phyloP scores from a whole-genome alignment of 148 eudicot species.

The Persicaria maculosa region DNA sequence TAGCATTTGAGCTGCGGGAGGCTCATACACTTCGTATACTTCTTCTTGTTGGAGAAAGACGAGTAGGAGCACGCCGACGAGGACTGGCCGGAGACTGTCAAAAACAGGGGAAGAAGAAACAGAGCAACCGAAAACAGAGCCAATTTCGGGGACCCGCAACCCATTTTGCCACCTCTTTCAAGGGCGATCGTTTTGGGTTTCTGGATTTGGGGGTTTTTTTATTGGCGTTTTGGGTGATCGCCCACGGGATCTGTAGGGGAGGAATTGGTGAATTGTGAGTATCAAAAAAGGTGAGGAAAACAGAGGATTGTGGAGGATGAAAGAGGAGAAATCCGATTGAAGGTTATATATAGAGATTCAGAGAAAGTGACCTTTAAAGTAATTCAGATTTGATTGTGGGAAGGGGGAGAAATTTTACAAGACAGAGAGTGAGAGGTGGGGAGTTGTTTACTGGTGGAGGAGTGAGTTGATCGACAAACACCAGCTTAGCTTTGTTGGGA shows the following conservation, averaged over 20 bases:
- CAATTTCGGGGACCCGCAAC: not conserved
- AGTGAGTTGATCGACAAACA: no score
- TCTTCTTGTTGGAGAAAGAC: slow-evolving; percentile 34
- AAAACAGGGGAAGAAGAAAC: slow-evolving; percentile 11
- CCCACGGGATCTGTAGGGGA: not conserved
- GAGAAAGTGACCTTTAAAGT: not conserved
- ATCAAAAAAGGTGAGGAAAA: not conserved
- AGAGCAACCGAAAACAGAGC: slow-evolving; percentile 14
- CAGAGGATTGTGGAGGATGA: not conserved
- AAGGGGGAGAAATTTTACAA: not conserved
- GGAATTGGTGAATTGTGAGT: not conserved
- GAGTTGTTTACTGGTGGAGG: not conserved
- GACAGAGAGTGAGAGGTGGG: not conserved
- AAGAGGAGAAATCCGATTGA: not conserved
- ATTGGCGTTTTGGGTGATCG: not conserved
- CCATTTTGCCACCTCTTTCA: not conserved
- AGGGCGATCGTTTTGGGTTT: not conserved
- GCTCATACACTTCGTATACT: slow-evolving; percentile 29
- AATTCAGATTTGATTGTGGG: not conserved
- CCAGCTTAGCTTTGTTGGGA: no score
- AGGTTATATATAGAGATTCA: slow-evolving; percentile 3
- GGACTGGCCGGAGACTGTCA: not conserved
- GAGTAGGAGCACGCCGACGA: slow-evolving; percentile 33
- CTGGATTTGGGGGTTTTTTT: no score
- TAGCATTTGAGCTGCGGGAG: slow-evolving; percentile 39